Conservation (phyloP, 768 basidiomycete species). For the Boletus rex-veris region DNA sequence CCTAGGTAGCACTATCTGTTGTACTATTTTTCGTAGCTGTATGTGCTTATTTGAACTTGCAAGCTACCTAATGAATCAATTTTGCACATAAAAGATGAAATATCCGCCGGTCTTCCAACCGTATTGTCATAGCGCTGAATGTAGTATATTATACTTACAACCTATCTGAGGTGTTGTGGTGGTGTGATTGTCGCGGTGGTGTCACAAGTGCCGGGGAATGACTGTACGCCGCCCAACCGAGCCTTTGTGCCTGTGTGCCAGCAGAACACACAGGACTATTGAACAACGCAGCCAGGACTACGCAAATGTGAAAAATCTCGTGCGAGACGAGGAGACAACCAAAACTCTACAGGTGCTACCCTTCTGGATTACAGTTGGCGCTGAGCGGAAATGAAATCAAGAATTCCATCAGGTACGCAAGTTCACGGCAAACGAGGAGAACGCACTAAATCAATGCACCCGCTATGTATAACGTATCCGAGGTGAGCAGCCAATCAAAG, state of each 20-base stretch:
- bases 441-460: constrained; percentile 84
- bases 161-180: too few relatives aligned
- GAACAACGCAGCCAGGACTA: constrained; percentile 68
- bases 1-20: too few relatives aligned
- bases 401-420: constrained; percentile 23
- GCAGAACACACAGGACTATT: constrained; percentile 56
- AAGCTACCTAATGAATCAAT: too few relatives aligned
- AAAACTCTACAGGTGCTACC: constrained; percentile 67
- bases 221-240: constrained; percentile 3
- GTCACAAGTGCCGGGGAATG: too few relatives aligned
- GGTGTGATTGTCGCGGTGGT: too few relatives aligned
- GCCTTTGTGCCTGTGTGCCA: constrained; percentile 55
- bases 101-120: too few relatives aligned
- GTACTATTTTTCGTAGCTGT: too few relatives aligned
- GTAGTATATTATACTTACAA: too few relatives aligned
- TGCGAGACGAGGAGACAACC: constrained; percentile 80
- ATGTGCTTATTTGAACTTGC: too few relatives aligned
- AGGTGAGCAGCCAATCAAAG: constrained; percentile 62
- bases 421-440: constrained; percentile 26
- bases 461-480: constrained; percentile 70
- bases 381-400: constrained; percentile 47
- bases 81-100: too few relatives aligned
- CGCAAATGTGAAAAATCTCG: constrained; percentile 86
- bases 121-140: too few relatives aligned
- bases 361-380: constrained; percentile 80